These are phyloP conservation scores for Prototheca wickerhamii DNA, from an alignment of 163 green algal species.

Conservation along the genomic window DNA sequence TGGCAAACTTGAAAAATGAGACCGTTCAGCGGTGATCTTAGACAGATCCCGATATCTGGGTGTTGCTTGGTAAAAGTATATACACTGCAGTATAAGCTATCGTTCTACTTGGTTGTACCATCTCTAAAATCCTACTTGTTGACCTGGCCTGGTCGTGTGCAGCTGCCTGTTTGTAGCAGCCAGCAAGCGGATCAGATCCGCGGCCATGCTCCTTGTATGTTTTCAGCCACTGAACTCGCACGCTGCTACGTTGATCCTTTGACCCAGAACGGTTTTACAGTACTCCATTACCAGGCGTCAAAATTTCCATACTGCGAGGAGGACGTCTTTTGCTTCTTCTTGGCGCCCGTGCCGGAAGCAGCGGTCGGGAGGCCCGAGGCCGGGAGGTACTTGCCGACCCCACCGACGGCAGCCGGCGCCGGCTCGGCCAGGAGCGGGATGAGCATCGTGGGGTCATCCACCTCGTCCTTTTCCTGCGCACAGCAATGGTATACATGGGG, in stretches of 20 bases:
- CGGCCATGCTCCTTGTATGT: no score
- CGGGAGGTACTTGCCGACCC: slow-evolving; percentile 55
- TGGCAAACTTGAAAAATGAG: no score
- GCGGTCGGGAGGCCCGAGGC: background rate
- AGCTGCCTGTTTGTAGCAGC: no score
- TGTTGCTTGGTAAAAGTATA: no score
- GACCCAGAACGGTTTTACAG: background rate
- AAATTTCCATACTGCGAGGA: slow-evolving; percentile 38
- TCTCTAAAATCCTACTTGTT: no score
- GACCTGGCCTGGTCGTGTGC: no score
- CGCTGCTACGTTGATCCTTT: background rate
- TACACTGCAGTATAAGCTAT: no score
- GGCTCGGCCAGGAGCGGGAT: background rate
- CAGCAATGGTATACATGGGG: background rate
- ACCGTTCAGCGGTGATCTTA: no score
- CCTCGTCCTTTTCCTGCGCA: background rate
- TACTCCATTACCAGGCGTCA: slow-evolving; percentile 33
- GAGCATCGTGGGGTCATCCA: background rate
- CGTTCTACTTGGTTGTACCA: no score
- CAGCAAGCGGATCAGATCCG: no score
- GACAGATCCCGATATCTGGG: no score
- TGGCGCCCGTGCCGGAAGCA: slow-evolving; percentile 6
- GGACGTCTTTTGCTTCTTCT: slow-evolving; percentile 31
- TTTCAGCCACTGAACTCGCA: no score
- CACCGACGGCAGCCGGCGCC: background rate